Evolutionary conservation across 192 early-diverging fungal species (phyloP), one percentile per base, ranked within the genome.

Genomic region (Piromyces finnis): DNA sequence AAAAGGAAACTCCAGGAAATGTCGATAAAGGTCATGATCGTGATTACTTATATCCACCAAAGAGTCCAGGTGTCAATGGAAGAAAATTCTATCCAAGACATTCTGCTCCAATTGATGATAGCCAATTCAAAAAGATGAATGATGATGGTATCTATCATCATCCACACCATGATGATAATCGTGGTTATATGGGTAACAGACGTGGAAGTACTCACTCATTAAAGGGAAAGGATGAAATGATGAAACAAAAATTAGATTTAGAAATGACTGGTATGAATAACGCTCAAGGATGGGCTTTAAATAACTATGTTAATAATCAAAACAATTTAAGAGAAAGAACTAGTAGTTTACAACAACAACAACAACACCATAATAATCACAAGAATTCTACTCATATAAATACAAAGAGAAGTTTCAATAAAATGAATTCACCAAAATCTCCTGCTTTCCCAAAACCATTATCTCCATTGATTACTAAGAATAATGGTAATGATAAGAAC

Each of bases 1-100:
- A 93, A 85, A 92, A 90, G 78, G 95, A 97, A 81, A 90, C 93
- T 9, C 51, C 51, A 68, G 51, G 51, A 68, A 68, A 68, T 68
- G 41, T 51, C 22, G 26, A 68, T 68, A 68, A n/a, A n/a, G 51
- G 51, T 68, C 18, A 68, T 2, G 14, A 37, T 12, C 26, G 26
- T 68, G 26, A 27, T 68, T 68, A 26, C n/a, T 68, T 68, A 26
- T 68, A 68, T 68, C 51, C 51, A 68, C 51, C 51, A 68, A 68
- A 68, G 51, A 68, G 51, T 68, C 51, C 51, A 68, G 51, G 51
- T 68, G 22, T 68, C 0, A 68, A 68, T 68, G 4, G 2, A 26
- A 68, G 51, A 68, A 68, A n/a, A 11, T n/a, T 68, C 26, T 17
- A 68, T n/a, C 41, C 15, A 51, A 68, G 26, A 68, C 17, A 68